These are phyloP conservation scores for Filosporella fistucella DNA, from an alignment of 495 filamentous ascomycete species.

Conservation along the genomic window DNA sequence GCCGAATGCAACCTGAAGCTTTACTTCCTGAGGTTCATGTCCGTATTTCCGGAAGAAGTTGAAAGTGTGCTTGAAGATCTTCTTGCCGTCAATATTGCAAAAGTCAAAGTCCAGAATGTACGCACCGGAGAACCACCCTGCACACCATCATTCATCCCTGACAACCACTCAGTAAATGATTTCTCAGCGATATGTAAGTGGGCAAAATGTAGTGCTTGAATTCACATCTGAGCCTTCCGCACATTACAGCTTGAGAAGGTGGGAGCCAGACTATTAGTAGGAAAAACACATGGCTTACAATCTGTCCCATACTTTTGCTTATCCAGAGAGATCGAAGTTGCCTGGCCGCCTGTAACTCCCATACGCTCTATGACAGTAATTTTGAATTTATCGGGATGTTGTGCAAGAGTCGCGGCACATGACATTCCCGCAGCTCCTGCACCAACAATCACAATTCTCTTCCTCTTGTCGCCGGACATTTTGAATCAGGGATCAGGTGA, in stretches of 20 bases:
- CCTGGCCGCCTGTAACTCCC: constrained; percentile 72
- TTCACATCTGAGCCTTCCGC: no score
- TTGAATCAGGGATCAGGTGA: no score
- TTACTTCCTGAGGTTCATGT: constrained; percentile 62
- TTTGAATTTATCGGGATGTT: constrained; percentile 69
- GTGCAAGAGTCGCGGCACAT: constrained; percentile 67
- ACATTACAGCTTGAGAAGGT: no score
- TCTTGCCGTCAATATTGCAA: neutral
- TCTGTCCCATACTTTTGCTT: constrained; percentile 59
- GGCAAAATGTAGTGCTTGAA: no score
- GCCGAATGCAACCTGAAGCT: constrained; percentile 77
- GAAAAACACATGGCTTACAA: no score
- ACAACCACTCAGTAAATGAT: no score
- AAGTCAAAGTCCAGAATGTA: neutral
- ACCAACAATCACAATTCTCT: constrained; percentile 55
- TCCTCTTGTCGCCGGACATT: constrained; percentile 23
- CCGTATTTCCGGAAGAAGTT: constrained; percentile 70
- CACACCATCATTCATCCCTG: constrained; percentile 84
- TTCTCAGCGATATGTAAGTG: no score
- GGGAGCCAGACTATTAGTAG: no score
- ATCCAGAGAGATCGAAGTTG: constrained; percentile 71
- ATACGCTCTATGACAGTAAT: constrained; percentile 69
- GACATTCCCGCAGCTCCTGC: constrained; percentile 61
- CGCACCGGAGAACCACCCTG: constrained; percentile 63
- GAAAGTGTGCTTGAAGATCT: constrained; percentile 78